phyloP scores from a whole-genome alignment of 768 basidiomycete species.

The Butyriboletus loyo region DNA sequence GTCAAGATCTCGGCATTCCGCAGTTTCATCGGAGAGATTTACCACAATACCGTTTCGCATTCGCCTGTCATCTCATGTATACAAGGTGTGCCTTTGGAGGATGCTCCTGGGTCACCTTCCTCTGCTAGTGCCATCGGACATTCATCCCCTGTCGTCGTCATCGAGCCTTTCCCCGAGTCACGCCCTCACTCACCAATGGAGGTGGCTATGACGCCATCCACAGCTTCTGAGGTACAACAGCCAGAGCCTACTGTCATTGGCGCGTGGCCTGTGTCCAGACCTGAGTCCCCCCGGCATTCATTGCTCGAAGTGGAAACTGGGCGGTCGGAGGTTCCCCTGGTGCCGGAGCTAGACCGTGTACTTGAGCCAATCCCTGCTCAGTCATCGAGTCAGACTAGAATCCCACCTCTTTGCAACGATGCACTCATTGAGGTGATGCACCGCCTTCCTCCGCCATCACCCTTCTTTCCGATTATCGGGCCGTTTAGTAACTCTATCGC shows the following conservation, averaged over 20 bases:
- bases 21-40: slow-evolving; percentile 31
- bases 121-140: slow-evolving; percentile 1
- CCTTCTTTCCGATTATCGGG: slow-evolving; percentile 17
- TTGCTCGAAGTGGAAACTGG: slow-evolving; percentile 11
- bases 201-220: slow-evolving; percentile 37
- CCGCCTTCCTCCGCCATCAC: slow-evolving; percentile 15
- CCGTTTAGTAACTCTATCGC: slow-evolving; percentile 21
- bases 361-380: slow-evolving; percentile 3
- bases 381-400: slow-evolving; percentile 10
- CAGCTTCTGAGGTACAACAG: slow-evolving; percentile 15
- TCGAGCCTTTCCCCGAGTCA: slow-evolving; percentile 24
- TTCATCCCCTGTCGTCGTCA: slow-evolving; percentile 16
- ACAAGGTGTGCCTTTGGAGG: slow-evolving; percentile 10
- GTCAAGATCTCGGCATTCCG: slow-evolving; percentile 33
- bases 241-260: slow-evolving; percentile 41
- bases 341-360: not conserved
- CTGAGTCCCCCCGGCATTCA: slow-evolving; percentile 27
- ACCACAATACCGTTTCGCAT: slow-evolving; percentile 7
- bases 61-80: slow-evolving; percentile 11
- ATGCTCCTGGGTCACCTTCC: slow-evolving; percentile 8
- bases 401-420: slow-evolving; percentile 8
- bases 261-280: slow-evolving; percentile 42
- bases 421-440: slow-evolving; percentile 15
- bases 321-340: slow-evolving; percentile 7
- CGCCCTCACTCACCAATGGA: slow-evolving; percentile 50